Percentiles rank a stretch among this genome's conserved stretches.
Conservation (phyloP, 2,329 filamentous ascomycete genomes). For the Monilinia polystroma region DNA sequence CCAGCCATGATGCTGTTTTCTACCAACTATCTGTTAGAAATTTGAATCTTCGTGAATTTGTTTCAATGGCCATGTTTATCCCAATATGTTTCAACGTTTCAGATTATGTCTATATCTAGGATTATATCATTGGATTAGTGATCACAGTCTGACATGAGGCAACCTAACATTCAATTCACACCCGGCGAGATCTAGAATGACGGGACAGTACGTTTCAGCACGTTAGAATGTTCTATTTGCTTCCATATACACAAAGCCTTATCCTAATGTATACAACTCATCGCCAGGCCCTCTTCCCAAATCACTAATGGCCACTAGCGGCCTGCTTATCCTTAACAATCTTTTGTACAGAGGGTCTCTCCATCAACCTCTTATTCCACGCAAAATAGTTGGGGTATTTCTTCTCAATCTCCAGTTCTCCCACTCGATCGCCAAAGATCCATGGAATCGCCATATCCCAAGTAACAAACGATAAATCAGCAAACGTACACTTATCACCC, state of each 20-base stretch:
- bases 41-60: background rate
- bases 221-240: background rate
- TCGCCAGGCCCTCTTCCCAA: background rate
- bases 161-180: no score
- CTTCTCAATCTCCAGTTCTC: slow-evolving; percentile 29
- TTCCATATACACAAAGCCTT: background rate
- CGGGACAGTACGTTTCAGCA: background rate
- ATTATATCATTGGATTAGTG: background rate
- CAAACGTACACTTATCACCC: slow-evolving; percentile 44
- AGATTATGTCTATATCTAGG: background rate
- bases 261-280: background rate
- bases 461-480: slow-evolving; percentile 37
- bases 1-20: background rate
- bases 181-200: background rate
- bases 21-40: background rate
- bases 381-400: slow-evolving; percentile 30
- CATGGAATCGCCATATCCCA: slow-evolving; percentile 25
- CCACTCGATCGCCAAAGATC: slow-evolving; percentile 25
- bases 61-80: background rate
- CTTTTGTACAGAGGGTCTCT: slow-evolving; percentile 28
- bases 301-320: slow-evolving; percentile 9
- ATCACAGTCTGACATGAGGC: background rate
- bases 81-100: background rate
- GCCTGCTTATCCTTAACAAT: slow-evolving; percentile 26
- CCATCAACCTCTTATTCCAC: slow-evolving; percentile 28